Conservation (phyloP, 305 asterid species). For the Solanum hybrid region DNA sequence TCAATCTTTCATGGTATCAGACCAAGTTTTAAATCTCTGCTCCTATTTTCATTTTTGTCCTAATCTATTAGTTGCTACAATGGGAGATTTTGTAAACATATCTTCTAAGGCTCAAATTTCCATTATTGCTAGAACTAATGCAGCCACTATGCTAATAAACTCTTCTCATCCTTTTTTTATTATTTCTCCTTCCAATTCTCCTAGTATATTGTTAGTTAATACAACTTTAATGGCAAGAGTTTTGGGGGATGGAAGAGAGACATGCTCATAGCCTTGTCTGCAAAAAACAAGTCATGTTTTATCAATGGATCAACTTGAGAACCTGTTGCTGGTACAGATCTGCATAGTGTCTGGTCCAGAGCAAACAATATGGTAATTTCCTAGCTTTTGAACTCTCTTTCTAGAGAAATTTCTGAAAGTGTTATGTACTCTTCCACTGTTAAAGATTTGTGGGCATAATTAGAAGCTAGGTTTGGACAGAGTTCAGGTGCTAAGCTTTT, state of each 20-base stretch:
- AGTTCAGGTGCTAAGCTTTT: not conserved
- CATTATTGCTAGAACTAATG: not conserved
- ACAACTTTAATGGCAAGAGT: not conserved
- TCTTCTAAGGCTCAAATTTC: not conserved
- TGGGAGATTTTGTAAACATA: not conserved
- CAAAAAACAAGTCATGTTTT: not conserved
- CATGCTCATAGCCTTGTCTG: not conserved
- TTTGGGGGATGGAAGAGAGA: not conserved
- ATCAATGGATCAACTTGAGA: not conserved
- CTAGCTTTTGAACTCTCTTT: not conserved
- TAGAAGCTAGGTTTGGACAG: not conserved
- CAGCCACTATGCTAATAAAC: not conserved
- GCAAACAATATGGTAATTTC: not conserved
- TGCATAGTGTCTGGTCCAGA: not conserved
- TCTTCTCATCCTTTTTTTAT: not conserved
- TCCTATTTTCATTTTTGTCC: not conserved
- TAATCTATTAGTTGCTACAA: not conserved
- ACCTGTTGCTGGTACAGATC: not conserved
- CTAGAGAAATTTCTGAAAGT: not conserved
- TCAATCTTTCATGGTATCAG: not conserved
- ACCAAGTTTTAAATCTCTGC: not conserved
- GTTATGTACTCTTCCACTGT: not conserved
- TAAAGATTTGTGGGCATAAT: not conserved
- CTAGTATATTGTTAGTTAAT: not conserved
- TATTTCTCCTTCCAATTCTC: not conserved